Base-by-base conservation (phyloP, 2,329 filamentous ascomycete species). In the Cladosporium sp. region DNA sequence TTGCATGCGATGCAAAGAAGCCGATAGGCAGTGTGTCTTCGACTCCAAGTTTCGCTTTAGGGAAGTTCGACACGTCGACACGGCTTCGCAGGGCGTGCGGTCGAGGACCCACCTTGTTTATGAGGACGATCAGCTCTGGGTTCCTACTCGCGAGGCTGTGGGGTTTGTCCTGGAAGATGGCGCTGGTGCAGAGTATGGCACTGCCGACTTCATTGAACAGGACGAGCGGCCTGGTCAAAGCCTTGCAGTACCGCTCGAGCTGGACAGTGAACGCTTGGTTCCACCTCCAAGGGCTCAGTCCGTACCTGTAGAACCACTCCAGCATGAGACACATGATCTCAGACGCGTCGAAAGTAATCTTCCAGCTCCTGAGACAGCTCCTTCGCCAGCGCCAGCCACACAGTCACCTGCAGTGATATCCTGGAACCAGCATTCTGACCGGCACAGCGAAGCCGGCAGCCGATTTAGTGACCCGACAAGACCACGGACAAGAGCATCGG, bases 151-250 rank as follows among this genome's bases (percentile, higher is more conserved):
- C 36, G 50, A 56, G 51, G 39, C 43, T 55, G 53, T 51, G 20
- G 55, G 51, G 12, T 59, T 55, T 32, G 48, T 59, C 20, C 27
- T 57, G 12, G 57, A 59, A 33, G 57, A 59, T 49, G 55, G 55
- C 0, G 41, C 47, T 9, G 55, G 55, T 7, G 49, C 53, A 9
- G 57, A 59, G 33, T 57, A 56, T 41, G 53, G 54, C n/a, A 48
- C 57, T 9, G 50, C 53, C 11, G 52, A 56, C 15, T 54, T 53
- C 20, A 51, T 54, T 11, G 45, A 53, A 32, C 27, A n/a, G 4
- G 38, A 19, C n/a, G 29, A 50, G 36, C 32, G 12, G 16, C 16
- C 35, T 38, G 12, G 43, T 38, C 22, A 27, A 27, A 27, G 22
- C 22, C 22, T n/a, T n/a, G 22, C 22, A 27, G 22, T 4, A 4